Conservation (phyloP, 768 basidiomycete species). For the Pleurotus citrinopileatus region DNA sequence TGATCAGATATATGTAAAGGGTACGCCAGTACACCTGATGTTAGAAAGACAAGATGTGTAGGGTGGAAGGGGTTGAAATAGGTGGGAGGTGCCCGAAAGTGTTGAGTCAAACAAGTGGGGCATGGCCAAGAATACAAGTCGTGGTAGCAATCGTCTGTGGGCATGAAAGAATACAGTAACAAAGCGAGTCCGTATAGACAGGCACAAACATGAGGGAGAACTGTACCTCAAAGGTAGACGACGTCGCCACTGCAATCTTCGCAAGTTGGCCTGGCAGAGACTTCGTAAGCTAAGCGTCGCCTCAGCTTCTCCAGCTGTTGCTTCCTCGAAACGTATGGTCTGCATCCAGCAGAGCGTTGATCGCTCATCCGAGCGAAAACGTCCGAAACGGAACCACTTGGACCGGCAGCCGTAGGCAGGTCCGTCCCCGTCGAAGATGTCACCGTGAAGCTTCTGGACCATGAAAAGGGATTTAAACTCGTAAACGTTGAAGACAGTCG, state of each 20-base stretch:
- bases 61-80: background rate
- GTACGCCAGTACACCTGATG: conserved; percentile 14
- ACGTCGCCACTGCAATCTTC: conserved; percentile 35
- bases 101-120: background rate
- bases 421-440: background rate
- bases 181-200: conserved; percentile 7
- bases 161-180: conserved; percentile 7
- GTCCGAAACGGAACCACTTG: background rate
- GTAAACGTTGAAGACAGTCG: conserved; percentile 60
- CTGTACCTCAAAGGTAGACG: conserved; percentile 40
- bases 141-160: conserved; percentile 7
- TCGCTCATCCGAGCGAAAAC: background rate
- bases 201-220: background rate
- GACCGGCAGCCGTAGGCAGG: background rate
- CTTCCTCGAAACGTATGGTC: conserved; percentile 54
- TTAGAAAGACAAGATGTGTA: conserved; percentile 16
- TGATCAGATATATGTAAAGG: background rate
- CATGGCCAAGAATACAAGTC: conserved; percentile 9
- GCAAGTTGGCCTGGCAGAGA: conserved; percentile 28
- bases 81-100: background rate
- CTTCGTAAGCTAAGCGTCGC: conserved; percentile 43
- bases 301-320: conserved; percentile 65
- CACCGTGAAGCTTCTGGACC: conserved; percentile 40
- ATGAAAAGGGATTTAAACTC: conserved; percentile 55
- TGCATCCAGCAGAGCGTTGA: conserved; percentile 1